phyloP scores from a whole-genome alignment of 352 stramenopile genomes.

The Thraustochytrium striatum region DNA sequence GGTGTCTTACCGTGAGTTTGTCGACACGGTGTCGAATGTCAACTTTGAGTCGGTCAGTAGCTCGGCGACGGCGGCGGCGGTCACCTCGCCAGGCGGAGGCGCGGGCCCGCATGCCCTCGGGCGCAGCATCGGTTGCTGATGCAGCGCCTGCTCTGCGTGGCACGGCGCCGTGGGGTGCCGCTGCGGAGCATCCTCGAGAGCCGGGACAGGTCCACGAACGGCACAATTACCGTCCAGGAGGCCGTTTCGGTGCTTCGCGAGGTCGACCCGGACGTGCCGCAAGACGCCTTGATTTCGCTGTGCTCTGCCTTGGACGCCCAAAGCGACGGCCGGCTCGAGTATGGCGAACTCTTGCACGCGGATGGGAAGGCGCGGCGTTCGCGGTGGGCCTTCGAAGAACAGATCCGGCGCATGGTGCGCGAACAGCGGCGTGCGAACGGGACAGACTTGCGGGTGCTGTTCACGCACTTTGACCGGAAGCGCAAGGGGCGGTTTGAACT shows the following conservation, averaged over 20 bases:
- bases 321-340: neutral
- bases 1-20: slow-evolving; percentile 25
- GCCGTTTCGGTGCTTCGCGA: neutral
- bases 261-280: slow-evolving; percentile 1
- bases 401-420: neutral
- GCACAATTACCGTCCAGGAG: too few species aligned
- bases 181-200: slow-evolving; percentile 32
- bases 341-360: neutral
- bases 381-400: neutral
- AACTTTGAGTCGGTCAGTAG: neutral
- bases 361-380: neutral
- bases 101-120: neutral
- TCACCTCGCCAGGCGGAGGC: neutral
- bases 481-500: slow-evolving; percentile 43
- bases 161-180: slow-evolving; percentile 1
- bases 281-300: neutral
- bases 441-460: neutral
- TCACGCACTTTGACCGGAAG: slow-evolving; percentile 36
- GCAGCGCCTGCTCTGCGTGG: neutral
- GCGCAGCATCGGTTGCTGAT: slow-evolving; percentile 3
- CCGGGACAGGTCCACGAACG: too few species aligned
- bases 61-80: neutral
- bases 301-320: neutral
- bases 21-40: neutral
- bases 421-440: slow-evolving; percentile 13